These are phyloP conservation scores for Mucor mucedo DNA, from an alignment of 371 early-diverging fungal genomes.

Conservation along the genomic window DNA sequence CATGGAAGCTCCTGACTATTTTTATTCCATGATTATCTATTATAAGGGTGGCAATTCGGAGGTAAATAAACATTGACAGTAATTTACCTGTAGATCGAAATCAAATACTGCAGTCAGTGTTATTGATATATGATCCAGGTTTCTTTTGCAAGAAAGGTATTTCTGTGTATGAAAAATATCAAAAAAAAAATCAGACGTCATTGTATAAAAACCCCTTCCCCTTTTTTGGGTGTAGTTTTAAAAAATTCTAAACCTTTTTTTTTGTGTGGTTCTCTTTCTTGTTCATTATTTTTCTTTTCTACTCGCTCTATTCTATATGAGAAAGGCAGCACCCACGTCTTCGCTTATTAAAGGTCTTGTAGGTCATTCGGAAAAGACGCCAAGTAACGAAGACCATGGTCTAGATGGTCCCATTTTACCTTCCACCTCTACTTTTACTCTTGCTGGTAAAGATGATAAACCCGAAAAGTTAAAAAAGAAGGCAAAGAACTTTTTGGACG, in stretches of 20 bases:
- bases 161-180: too few species aligned
- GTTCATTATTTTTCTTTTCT: neutral
- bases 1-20: too few species aligned
- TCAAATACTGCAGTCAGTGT: too few species aligned
- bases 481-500: constrained; percentile 79
- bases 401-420: constrained; percentile 42
- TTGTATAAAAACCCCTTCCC: neutral
- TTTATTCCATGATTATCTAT: too few species aligned
- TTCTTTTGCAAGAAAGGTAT: too few species aligned
- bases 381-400: constrained; percentile 1
- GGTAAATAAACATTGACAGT: too few species aligned
- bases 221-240: constrained; percentile 1
- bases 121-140: too few species aligned
- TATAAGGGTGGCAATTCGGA: too few species aligned
- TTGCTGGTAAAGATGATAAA: constrained; percentile 49
- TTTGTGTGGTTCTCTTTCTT: neutral
- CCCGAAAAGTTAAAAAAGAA: constrained; percentile 71
- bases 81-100: too few species aligned
- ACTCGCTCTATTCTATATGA: constrained; percentile 3
- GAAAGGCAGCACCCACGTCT: constrained; percentile 19
- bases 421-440: constrained; percentile 48
- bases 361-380: constrained; percentile 8
- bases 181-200: neutral
- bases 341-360: constrained; percentile 3
- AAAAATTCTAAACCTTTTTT: neutral